Conservation (phyloP, 306 rosid species). For the Casuarina equisetifolia region DNA sequence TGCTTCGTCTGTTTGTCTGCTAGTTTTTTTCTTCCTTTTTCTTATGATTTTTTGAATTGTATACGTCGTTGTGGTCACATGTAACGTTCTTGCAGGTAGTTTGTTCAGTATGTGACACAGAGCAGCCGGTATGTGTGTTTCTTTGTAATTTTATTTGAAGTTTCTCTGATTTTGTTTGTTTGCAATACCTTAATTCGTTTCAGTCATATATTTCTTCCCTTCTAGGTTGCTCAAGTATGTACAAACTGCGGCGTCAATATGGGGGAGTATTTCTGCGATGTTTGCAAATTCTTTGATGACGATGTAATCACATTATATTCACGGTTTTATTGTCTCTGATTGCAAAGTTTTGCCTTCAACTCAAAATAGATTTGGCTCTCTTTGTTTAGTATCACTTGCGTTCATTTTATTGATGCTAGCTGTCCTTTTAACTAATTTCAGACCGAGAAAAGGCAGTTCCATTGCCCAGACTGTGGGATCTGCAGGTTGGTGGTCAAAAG, state of each 20-base stretch:
- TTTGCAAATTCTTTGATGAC: conserved; percentile 91
- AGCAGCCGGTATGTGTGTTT: conserved; percentile 74
- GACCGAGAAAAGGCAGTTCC: conserved; percentile 76
- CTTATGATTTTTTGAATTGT: neutral
- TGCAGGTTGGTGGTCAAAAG: conserved; percentile 60
- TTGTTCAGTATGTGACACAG: conserved; percentile 93
- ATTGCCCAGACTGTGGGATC: conserved; percentile 95
- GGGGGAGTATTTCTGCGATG: conserved; percentile 93
- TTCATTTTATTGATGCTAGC: conserved; percentile 20
- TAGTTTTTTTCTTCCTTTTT: neutral
- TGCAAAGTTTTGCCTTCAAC: neutral
- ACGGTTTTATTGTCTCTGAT: conserved; percentile 17
- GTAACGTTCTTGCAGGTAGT: conserved; percentile 65
- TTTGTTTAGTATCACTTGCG: conserved; percentile 13
- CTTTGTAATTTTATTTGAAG: conserved; percentile 6
- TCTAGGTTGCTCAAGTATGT: conserved; percentile 79
- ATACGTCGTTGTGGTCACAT: neutral
- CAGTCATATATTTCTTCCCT: neutral
- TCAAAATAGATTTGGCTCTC: conserved; percentile 15
- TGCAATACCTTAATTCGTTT: conserved; percentile 15
- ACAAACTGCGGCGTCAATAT: conserved; percentile 88
- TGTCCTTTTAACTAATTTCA: conserved; percentile 34
- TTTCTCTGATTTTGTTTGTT: conserved; percentile 6
- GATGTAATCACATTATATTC: conserved; percentile 52
- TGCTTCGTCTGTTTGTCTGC: conserved; percentile 1